These are phyloP conservation scores for Ascochyta fabae DNA, from an alignment of 2,329 filamentous ascomycete genomes.

Conservation along the genomic window DNA sequence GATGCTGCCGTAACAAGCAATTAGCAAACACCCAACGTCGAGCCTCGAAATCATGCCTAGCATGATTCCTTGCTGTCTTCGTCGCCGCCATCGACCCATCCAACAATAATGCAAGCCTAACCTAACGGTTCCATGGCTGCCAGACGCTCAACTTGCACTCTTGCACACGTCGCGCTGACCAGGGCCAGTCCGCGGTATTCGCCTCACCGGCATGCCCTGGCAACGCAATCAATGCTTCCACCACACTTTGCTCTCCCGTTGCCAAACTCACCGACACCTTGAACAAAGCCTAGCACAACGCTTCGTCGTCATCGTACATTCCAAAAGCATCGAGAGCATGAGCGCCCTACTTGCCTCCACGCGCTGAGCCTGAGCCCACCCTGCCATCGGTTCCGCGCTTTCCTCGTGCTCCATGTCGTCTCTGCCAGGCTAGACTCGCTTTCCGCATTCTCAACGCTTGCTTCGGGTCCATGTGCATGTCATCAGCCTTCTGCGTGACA, in stretches of 20 bases:
- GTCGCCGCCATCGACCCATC: constrained; percentile 26
- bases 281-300: constrained; percentile 21
- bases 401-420: constrained; percentile 36
- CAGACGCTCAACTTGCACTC: constrained; percentile 5
- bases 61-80: constrained; percentile 11
- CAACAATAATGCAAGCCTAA: constrained; percentile 18
- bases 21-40: constrained; percentile 20
- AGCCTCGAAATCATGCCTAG: constrained; percentile 12
- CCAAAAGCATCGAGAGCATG: constrained; percentile 12
- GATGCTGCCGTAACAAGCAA: constrained; percentile 25
- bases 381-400: constrained; percentile 25
- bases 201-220: constrained; percentile 32
- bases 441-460: constrained; percentile 22
- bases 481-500: constrained; percentile 38
- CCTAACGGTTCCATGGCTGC: constrained; percentile 19
- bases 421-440: constrained; percentile 25
- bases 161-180: constrained; percentile 2
- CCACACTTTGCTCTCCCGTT: constrained; percentile 23
- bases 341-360: constrained; percentile 34
- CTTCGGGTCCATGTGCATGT: constrained; percentile 31
- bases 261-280: constrained; percentile 41
- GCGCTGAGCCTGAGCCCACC: constrained; percentile 15
- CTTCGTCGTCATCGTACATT: constrained; percentile 24
- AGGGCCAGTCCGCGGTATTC: constrained; percentile 21
- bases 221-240: constrained; percentile 21